Evolutionary conservation across 352 stramenopile genomes (phyloP), one percentile per base, ranked within the genome.

Genomic region (Pythium myriotylum): DNA sequence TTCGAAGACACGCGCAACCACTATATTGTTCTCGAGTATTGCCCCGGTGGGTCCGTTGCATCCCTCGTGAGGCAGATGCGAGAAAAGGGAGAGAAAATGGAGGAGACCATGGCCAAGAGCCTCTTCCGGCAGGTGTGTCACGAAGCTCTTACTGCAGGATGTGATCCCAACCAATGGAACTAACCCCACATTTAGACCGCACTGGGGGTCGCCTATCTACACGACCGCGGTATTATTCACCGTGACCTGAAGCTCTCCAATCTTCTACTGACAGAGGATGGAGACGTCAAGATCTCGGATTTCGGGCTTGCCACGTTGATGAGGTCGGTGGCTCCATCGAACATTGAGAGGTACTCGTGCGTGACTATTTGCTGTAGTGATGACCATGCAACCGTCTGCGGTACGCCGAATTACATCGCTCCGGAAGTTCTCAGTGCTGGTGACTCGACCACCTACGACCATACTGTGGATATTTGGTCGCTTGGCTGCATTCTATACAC

Each of bases 401-500:
- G 83, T 2, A 94, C 86, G 45, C 86, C 86, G 3, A 94, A 94
- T 52, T 94, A 91, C 53, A 90, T 94, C 54, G 86, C 84, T 1
- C 83, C 83, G 1, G 83, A 94, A 60, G 69, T 94, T 6, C 60
- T 94, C n/a, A 49, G 52, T 26, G 64, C 68, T 7, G 63, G 65
- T 8, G 48, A 40, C 10, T 27, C 40, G 10, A 58, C 77, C 10
- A n/a, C 47, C 9, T 92, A 93, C 66, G 72, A 76, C 50, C 62
- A 86, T 29, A 73, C 78, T 4, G 86, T 86, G 13, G 86, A 92
- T 69, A 72, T 94, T 19, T 94, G 85, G 83, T 94, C 85, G 1
- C 60, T 94, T 22, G 85, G 85, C 4, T 94, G 85, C 65, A 89
- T 94, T 63, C 63, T 92, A 13, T 83, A 88, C 69, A 85, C 77